Base-by-base conservation (phyloP, 1,139 yeast genomes). In the Saccharomyces uvarum region DNA sequence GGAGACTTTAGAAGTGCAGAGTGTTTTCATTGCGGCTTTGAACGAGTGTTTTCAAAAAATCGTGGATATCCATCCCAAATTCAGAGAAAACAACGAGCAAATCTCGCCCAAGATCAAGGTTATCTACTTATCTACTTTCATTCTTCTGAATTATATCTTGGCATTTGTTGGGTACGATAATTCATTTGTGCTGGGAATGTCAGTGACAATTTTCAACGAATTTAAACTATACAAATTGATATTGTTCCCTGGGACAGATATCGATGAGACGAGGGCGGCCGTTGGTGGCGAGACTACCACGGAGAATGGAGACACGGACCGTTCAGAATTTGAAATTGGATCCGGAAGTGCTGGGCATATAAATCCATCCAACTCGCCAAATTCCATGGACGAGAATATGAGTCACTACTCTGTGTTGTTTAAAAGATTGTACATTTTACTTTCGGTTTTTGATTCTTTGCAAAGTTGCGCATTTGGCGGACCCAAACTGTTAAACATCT, bases 401-500 rank as follows among this genome's bases (percentile, higher is more conserved):
- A 24, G 27, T 58, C 72, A 73, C 54, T 70, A 75, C 53, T 71
- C 74, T 50, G 59, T 78, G 11, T 71, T 76, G 50, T 71, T 80
- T 54, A 79, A 82, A 11, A 76, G 81, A 59, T 70, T 83, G 26
- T 80, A 79, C 63, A 74, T 77, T 50, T 73, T 77, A 41, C 62
- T 83, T 38, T 71, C 75, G 16, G 66, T 82, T 0, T 74, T 86
- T 52, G 89, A 84, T 65, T 74, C 79, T 27, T 64, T 83, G 38
- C 82, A 81, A 59, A 70, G 84, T 26, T 69, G 85, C 41, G 75
- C 80, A 49, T 83, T 77, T 70, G 90, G 89, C 1, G 73, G 76
- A 0, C 86, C 83, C 48, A 75, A 77, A 55, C 59, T 70, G 50
- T 61, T 75, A 42, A 64, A 70, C 42, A 62, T 70, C 50, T 63